Evolutionary conservation across 2,329 filamentous ascomycete species (phyloP).

Genomic region (Diaporthe longicolla): DNA sequence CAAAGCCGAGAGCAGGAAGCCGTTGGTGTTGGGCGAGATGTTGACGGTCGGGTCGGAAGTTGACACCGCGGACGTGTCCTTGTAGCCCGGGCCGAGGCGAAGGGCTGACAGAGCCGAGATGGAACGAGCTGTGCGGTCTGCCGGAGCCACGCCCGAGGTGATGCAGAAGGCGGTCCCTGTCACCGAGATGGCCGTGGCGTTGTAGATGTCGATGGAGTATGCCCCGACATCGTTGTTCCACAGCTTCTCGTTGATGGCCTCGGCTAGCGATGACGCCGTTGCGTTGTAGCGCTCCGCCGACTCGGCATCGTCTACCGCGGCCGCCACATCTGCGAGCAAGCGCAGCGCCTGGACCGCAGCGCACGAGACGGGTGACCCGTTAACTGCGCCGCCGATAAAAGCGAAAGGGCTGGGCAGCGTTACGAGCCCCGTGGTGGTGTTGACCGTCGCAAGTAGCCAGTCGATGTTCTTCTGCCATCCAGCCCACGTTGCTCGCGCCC

Average conservation of each 20-base stretch:
- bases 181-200: conserved; percentile 42
- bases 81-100: conserved; percentile 44
- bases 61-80: conserved; percentile 41
- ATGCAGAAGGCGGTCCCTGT: conserved; percentile 45
- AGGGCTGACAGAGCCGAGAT: conserved; percentile 41
- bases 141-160: conserved; percentile 43
- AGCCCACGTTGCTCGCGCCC: conserved; percentile 41
- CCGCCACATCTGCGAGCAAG: conserved; percentile 42
- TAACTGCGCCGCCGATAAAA: conserved; percentile 42
- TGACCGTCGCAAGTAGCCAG: conserved; percentile 42
- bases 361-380: conserved; percentile 43
- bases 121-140: conserved; percentile 36
- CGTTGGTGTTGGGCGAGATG: conserved; percentile 62
- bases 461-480: conserved; percentile 40
- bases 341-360: conserved; percentile 42
- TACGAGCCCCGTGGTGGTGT: conserved; percentile 41
- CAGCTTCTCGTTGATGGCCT: conserved; percentile 42
- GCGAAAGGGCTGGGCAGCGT: conserved; percentile 12
- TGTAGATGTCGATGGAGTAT: conserved; percentile 37
- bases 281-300: conserved; percentile 41
- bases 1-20: conserved; percentile 56
- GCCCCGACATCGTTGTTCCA: conserved; percentile 45
- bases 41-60: conserved; percentile 44
- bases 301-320: conserved; percentile 47
- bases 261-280: conserved; percentile 42